A percentile compares a stretch with the other conserved stretches of the same genome.
Conservation (phyloP, 2,329 filamentous ascomycete genomes). For the Phialophora chinensis region DNA sequence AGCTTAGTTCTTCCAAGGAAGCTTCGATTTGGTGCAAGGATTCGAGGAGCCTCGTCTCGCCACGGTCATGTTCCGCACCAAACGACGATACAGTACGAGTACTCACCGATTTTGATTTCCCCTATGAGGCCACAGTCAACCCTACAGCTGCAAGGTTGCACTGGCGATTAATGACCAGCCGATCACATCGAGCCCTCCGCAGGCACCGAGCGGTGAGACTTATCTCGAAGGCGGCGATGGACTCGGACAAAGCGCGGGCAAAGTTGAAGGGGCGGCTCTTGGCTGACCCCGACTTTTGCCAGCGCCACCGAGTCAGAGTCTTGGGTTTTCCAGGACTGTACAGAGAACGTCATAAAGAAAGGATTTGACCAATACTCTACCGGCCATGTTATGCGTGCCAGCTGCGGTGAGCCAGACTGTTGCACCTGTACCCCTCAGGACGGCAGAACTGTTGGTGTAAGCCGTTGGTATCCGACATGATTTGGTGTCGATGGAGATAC, state of each 20-base stretch:
- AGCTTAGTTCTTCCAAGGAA: slow-evolving; percentile 11
- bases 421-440: slow-evolving; percentile 12
- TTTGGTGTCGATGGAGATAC: background rate
- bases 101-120: background rate
- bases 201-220: background rate
- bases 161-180: background rate
- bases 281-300: background rate
- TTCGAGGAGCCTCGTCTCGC: background rate
- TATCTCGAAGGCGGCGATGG: background rate
- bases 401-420: background rate
- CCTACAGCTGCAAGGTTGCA: background rate
- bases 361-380: background rate
- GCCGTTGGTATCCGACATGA: background rate
- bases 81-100: too few relatives aligned
- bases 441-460: background rate
- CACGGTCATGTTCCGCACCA: too few relatives aligned
- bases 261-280: background rate
- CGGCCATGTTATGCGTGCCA: background rate
- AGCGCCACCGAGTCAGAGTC: background rate
- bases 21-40: slow-evolving; percentile 17
- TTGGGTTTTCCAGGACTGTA: background rate
- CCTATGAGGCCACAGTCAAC: background rate
- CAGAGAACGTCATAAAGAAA: background rate
- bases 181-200: too few relatives aligned
- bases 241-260: background rate